Base-by-base conservation (phyloP, 345 rosid genomes). In the Cardiospermum halicacabum region DNA sequence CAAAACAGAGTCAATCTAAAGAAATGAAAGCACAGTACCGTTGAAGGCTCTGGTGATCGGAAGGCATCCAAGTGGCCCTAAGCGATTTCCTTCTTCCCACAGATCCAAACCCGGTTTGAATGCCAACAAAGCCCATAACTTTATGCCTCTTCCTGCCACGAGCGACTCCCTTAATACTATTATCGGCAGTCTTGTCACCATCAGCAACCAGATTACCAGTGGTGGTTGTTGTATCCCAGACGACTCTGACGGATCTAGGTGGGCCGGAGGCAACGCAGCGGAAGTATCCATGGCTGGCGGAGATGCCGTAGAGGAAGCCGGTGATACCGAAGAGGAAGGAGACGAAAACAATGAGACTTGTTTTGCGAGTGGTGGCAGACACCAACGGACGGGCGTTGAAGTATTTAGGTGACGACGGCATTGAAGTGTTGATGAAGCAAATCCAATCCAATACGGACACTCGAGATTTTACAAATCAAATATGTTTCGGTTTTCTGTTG, bases 51-150 rank as follows among this genome's bases (percentile, higher is more conserved):
- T 83, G 82, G 9, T 64, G 91, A 84, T 88, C 87, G 58, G 97
- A 84, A 54, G 98, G 97, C 88, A 92, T 74, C 97, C 97, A 92
- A 0, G 97, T 92, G 71, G 70, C 77, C 80, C 98, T 79, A 60
- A 92, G 80, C 2, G 98, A 84, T 57, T 66, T 75, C 67, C 98
- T 79, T 39, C 98, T 79, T 32, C 84, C 93, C 1, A 66, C 19
- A 0, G 97, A 88, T 21, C 67, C 70, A 70, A 89, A 92, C 34
- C 97, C 96, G 40, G 98, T 92, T 63, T 89, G 95, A 39, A 92
- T 89, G 42, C 98, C 98, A 12, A 89, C 95, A 65, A 92, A 89
- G 4, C 85, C 96, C 96, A 87, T 86, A 26, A 92, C 96, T 71
- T 84, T 83, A 28, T 72, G 93, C 66, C 97, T 86, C 70, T 77